Evolutionary conservation across 2,329 filamentous ascomycete species (phyloP).

Genomic region (Phialophora verrucosa): DNA sequence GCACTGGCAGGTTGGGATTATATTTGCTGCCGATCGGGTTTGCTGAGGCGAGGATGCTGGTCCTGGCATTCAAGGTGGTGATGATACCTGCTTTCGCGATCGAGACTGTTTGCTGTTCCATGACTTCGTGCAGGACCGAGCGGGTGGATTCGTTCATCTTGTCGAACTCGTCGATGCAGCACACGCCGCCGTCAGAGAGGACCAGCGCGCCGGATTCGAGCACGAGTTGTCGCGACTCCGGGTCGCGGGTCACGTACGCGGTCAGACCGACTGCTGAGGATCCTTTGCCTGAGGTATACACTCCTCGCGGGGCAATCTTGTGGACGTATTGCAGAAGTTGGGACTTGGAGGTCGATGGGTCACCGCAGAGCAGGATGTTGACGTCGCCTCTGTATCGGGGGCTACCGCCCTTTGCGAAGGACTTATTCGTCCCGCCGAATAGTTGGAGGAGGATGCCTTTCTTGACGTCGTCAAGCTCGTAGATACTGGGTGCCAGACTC

Average conservation of each 20-base stretch:
- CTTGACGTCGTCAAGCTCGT: constrained; percentile 98
- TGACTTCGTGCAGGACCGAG: constrained; percentile 78
- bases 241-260: constrained; percentile 76
- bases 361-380: constrained; percentile 94
- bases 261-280: constrained; percentile 78
- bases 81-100: constrained; percentile 81
- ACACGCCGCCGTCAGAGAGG: constrained; percentile 75
- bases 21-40: constrained; percentile 98
- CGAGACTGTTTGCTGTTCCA: constrained; percentile 80
- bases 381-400: constrained; percentile 97
- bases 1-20: constrained; percentile 92
- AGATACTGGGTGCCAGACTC: constrained; percentile 91
- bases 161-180: constrained; percentile 80
- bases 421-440: constrained; percentile 97
- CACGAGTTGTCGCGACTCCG: constrained; percentile 73
- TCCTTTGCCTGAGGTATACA: constrained; percentile 78
- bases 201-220: constrained; percentile 77
- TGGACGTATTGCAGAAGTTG: constrained; percentile 94
- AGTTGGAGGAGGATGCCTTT: constrained; percentile 96
- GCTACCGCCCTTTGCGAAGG: constrained; percentile 93
- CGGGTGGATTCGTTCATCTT: constrained; percentile 79
- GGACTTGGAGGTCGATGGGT: constrained; percentile 95
- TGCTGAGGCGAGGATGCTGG: constrained; percentile 92
- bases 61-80: constrained; percentile 90
- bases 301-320: constrained; percentile 90